Percentiles rank a stretch among this genome's conserved stretches.
Conservation (phyloP, 257 asterid species). For the Salvia splendens region DNA sequence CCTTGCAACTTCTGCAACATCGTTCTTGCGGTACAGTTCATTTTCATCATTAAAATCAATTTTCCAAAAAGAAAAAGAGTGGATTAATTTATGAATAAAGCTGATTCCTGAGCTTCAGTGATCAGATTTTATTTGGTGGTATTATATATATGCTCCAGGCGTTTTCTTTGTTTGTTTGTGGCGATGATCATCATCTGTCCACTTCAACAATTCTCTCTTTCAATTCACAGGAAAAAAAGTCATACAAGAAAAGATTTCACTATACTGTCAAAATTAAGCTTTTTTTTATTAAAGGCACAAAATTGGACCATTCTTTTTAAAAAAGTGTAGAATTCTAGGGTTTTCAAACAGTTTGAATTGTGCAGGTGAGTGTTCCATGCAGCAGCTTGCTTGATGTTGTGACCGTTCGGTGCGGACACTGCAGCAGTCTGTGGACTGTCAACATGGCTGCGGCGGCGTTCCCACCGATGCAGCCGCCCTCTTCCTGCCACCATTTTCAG, state of each 20-base stretch:
- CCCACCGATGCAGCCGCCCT: slow-evolving; percentile 46
- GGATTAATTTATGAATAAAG: slow-evolving; percentile 43
- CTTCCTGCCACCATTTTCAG: slow-evolving; percentile 51
- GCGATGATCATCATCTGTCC: slow-evolving; percentile 59
- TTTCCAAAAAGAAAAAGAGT: not conserved
- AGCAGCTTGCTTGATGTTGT: slow-evolving; percentile 71
- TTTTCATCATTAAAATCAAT: not conserved
- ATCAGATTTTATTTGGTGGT: slow-evolving; percentile 41
- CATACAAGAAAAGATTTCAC: slow-evolving; percentile 43
- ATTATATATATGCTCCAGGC: slow-evolving; percentile 35
- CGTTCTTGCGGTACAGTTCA: slow-evolving; percentile 76
- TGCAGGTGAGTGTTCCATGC: slow-evolving; percentile 94
- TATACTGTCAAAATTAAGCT: slow-evolving; percentile 36
- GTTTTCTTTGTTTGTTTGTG: slow-evolving; percentile 30
- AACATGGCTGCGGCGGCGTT: slow-evolving; percentile 84
- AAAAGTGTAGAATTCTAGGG: not conserved
- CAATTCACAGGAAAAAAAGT: slow-evolving; percentile 49
- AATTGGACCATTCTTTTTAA: slow-evolving; percentile 24
- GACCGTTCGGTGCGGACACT: slow-evolving; percentile 96
- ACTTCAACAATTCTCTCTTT: slow-evolving; percentile 42
- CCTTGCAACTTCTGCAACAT: slow-evolving; percentile 91
- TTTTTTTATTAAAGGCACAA: slow-evolving; percentile 25
- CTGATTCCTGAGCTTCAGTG: slow-evolving; percentile 44
- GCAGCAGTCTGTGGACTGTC: slow-evolving; percentile 81
- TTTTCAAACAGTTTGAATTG: not conserved